Percentiles rank a stretch among this genome's conserved stretches.
phyloP scores from a whole-genome alignment of 2,329 filamentous ascomycete species.

The Orbilia brochopaga region DNA sequence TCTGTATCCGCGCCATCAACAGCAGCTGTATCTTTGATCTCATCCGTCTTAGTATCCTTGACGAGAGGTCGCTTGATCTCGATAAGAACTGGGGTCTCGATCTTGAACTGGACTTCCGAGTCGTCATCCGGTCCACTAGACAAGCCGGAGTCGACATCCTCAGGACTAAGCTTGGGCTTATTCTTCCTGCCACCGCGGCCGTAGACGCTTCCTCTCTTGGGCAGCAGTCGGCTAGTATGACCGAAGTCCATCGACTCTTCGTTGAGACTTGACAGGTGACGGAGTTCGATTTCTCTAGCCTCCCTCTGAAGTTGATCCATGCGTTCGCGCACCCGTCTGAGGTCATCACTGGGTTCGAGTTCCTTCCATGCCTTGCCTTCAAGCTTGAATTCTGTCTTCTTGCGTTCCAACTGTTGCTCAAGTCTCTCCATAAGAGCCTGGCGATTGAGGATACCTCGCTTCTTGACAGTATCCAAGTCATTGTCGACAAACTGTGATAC shows the following conservation, averaged over 20 bases:
- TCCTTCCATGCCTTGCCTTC: conserved; percentile 92
- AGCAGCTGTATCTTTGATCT: conserved; percentile 56
- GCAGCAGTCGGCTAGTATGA: conserved; percentile 68
- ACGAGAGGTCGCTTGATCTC: conserved; percentile 70
- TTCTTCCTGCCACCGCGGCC: conserved; percentile 26
- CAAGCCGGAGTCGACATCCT: conserved; percentile 17
- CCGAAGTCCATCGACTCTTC: conserved; percentile 58
- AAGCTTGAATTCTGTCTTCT: conserved; percentile 96
- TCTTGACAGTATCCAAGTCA: conserved; percentile 74
- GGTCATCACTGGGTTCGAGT: conserved; percentile 83
- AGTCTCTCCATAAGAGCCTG: conserved; percentile 90
- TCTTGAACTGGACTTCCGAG: conserved; percentile 57
- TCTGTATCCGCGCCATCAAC: conserved; percentile 57
- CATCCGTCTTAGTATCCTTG: conserved; percentile 73
- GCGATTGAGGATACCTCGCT: conserved; percentile 91
- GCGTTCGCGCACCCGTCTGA: conserved; percentile 88
- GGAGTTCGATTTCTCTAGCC: conserved; percentile 52
- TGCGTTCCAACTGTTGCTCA: conserved; percentile 92
- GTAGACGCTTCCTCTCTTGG: conserved; percentile 56
- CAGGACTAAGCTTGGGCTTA: conserved; percentile 23
- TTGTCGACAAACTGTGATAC: conserved; percentile 54
- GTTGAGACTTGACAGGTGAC: conserved; percentile 52
- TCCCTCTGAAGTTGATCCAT: conserved; percentile 72
- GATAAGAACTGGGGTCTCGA: conserved; percentile 1
- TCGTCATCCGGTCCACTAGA: conserved; percentile 60